Evolutionary conservation across 805 yeast genomes (phyloP), one percentile per base, ranked within the genome.

Genomic region (Nakazawaea peltata): DNA sequence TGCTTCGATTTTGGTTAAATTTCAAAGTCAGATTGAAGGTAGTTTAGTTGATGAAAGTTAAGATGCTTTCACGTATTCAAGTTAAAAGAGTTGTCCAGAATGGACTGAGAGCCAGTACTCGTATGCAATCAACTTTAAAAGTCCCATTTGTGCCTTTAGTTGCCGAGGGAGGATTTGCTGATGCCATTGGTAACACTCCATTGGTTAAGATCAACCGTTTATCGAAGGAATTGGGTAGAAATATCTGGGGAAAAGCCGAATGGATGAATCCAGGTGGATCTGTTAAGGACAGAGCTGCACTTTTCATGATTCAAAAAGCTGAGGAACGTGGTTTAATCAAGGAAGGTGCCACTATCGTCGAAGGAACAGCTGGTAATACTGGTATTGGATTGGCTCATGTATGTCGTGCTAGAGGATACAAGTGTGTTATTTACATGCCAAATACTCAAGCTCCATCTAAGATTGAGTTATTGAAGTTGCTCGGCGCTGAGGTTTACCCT

Each of bases 331-430:
- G 86, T 2, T 58, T 69, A 37, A 63, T 86, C 38, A 53, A 61
- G 39, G 74, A 86, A 4, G 92, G 94, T 7, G 95, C 92, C 23
- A 86, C 95, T 2, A 74, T 86, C 21, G 88, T 86, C 13, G 96
- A 86, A 57, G 95, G 95, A 6, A 85, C 95, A 10, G 96, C 96
- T 3, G 96, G 96, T 22, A 86, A 86, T 60, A 86, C 96, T n/a
- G 96, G 95, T 13, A 86, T 86, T 46, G 95, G 95, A 1, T 62
- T 86, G 37, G 95, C 95, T 5, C 77, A 71, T 48, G 74, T 79
- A 30, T 83, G 94, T 53, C 66, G 94, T 24, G 71, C 88, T 32
- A 74, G 79, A 46, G 95, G 95, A 21, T 86, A 86, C 65, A 73
- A 80, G 38, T 77, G 92, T 54, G 77, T 86, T 33, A 81, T 86